Conservation (phyloP, 2,329 filamentous ascomycete genomes). For the Xylaria sp. region DNA sequence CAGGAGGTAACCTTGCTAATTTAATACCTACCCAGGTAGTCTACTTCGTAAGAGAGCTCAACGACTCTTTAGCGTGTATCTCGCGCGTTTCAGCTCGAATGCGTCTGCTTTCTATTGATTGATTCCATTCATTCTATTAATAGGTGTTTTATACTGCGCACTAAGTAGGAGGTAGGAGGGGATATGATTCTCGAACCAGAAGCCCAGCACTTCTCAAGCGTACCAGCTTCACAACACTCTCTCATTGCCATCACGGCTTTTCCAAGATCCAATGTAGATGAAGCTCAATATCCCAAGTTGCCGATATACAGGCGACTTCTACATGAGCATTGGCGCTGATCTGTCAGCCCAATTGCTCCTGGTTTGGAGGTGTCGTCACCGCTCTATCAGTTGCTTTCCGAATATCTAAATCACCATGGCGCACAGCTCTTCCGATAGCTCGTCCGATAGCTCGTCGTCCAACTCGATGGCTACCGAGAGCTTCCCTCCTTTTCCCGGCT, state of each 20-base stretch:
- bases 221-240: not conserved
- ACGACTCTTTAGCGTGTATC: no score
- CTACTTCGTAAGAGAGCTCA: no score
- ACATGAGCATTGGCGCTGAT: not conserved
- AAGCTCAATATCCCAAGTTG: not conserved
- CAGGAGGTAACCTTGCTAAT: no score
- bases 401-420: slow-evolving; percentile 35
- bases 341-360: not conserved
- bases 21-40: no score
- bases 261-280: not conserved
- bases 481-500: slow-evolving; percentile 38
- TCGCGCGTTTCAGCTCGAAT: no score
- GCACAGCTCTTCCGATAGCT: slow-evolving; percentile 11
- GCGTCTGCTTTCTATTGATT: no score
- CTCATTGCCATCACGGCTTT: not conserved
- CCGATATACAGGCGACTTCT: not conserved
- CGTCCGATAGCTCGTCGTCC: slow-evolving; percentile 31
- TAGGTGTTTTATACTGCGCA: no score
- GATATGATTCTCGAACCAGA: not conserved
- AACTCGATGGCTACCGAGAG: slow-evolving; percentile 39
- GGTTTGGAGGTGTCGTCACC: not conserved
- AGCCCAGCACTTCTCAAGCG: not conserved
- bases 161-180: not conserved
- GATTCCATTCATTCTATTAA: not conserved
- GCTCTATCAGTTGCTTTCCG: no score